phyloP scores from a whole-genome alignment of 495 filamentous ascomycete species.

The Apodospora peruviana region DNA sequence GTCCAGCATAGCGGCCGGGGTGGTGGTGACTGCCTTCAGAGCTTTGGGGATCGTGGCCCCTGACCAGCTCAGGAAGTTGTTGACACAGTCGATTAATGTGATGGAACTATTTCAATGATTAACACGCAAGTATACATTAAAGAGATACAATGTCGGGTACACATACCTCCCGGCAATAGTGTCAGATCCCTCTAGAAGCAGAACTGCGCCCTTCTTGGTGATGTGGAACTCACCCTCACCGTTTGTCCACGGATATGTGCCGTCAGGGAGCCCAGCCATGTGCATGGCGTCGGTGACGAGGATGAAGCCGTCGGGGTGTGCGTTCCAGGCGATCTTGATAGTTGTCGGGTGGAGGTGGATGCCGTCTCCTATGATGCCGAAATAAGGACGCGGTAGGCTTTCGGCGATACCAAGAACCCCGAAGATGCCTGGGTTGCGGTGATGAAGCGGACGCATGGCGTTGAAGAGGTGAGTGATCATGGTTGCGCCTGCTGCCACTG shows the following conservation, averaged over 20 bases:
- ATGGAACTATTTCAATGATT: conserved; percentile 46
- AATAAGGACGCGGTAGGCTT: conserved; percentile 48
- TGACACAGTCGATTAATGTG: conserved; percentile 72
- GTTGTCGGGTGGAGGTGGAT: conserved; percentile 61
- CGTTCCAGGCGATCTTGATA: conserved; percentile 56
- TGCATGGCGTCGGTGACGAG: conserved; percentile 67
- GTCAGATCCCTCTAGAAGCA: conserved; percentile 64
- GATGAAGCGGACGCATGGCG: conserved; percentile 79
- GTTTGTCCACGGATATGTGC: conserved; percentile 73
- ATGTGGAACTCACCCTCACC: conserved; percentile 55
- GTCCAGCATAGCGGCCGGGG: conserved; percentile 69
- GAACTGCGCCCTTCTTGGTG: conserved; percentile 58
- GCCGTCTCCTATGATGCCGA: conserved; percentile 62
- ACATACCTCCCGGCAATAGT: conserved; percentile 64
- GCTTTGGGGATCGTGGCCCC: conserved; percentile 58
- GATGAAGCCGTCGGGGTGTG: conserved; percentile 58
- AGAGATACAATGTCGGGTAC: background rate
- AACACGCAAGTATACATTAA: no score
- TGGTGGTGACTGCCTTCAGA: conserved; percentile 63
- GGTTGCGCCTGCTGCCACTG: conserved; percentile 62
- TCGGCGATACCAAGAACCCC: conserved; percentile 57
- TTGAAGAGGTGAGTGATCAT: conserved; percentile 92
- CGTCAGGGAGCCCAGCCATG: conserved; percentile 65
- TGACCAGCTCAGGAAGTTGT: conserved; percentile 71
- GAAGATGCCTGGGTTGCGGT: conserved; percentile 80